phyloP scores from a whole-genome alignment of 345 rosid genomes.

The Carallia pectinifolia region DNA sequence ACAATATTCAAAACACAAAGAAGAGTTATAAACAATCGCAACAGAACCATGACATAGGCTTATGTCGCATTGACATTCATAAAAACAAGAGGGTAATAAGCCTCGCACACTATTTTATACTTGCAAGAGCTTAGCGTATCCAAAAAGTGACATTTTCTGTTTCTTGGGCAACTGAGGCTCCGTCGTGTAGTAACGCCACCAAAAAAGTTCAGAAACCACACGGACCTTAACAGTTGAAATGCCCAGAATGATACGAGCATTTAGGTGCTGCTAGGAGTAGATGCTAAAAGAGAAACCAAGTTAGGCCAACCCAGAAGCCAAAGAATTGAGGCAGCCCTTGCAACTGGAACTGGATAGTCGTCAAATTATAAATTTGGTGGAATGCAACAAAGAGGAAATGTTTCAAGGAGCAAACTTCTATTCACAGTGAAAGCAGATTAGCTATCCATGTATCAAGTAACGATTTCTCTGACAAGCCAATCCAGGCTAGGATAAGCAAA shows the following conservation, averaged over 20 bases:
- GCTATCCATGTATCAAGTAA: conserved; percentile 37
- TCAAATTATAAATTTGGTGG: conserved; percentile 13
- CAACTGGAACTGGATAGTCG: conserved; percentile 20
- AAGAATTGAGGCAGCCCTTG: conserved; percentile 7
- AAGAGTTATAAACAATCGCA: background rate
- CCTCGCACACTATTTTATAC: conserved; percentile 7
- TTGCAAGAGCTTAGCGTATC: conserved; percentile 13
- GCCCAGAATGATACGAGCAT: background rate
- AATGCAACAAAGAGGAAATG: conserved; percentile 2
- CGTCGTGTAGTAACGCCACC: background rate
- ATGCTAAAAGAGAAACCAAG: background rate
- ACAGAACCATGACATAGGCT: conserved; percentile 3
- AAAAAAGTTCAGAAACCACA: background rate
- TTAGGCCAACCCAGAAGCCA: conserved; percentile 1
- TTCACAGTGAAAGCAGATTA: conserved; percentile 9
- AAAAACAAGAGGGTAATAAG: conserved; percentile 9
- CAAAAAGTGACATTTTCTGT: background rate
- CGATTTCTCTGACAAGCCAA: conserved; percentile 89
- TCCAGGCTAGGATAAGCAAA: conserved; percentile 88
- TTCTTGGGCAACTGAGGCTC: background rate
- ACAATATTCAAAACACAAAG: too few relatives aligned
- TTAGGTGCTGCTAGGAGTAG: background rate
- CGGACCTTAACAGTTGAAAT: background rate
- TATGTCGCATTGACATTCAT: conserved; percentile 11
- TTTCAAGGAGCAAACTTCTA: conserved; percentile 18